These are phyloP conservation scores for Pseudonitzschia pungens DNA, from an alignment of 108 stramenopile species.

Conservation along the genomic window DNA sequence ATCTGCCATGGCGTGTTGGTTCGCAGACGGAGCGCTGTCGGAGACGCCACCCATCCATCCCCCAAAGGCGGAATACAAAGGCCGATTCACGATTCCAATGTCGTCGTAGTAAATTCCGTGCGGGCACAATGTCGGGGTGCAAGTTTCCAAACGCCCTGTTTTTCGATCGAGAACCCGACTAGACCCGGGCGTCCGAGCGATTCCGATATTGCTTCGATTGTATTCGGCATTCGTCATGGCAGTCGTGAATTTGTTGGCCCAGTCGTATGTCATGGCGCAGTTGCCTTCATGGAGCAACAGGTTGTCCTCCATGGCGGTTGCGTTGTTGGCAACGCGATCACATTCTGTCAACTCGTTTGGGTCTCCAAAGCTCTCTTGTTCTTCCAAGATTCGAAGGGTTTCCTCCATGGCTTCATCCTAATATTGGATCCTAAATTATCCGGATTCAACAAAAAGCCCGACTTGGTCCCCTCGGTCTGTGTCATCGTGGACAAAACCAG, in stretches of 20 bases:
- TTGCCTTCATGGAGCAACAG: constrained; percentile 27
- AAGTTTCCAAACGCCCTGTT: constrained; percentile 32
- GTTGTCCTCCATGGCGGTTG: not conserved
- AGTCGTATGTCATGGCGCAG: constrained; percentile 49
- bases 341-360: not conserved
- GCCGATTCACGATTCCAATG: constrained; percentile 42
- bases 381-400: constrained; percentile 34
- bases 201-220: constrained; percentile 20
- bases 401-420: constrained; percentile 48
- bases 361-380: constrained; percentile 19
- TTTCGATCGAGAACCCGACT: constrained; percentile 13
- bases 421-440: constrained; percentile 30
- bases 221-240: not conserved
- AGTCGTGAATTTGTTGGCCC: constrained; percentile 33
- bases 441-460: constrained; percentile 48
- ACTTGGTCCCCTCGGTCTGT: constrained; percentile 37
- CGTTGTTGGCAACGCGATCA: not conserved
- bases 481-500: constrained; percentile 46
- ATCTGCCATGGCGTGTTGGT: constrained; percentile 36
- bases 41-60: constrained; percentile 47
- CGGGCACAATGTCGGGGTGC: constrained; percentile 38
- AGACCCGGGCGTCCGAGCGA: constrained; percentile 28
- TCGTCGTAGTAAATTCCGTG: constrained; percentile 40
- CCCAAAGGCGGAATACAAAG: constrained; percentile 51
- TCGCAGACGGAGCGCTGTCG: constrained; percentile 10